These are phyloP conservation scores for Aspergillus sclerotioniger DNA, from an alignment of 495 filamentous ascomycete genomes.

Conservation along the genomic window DNA sequence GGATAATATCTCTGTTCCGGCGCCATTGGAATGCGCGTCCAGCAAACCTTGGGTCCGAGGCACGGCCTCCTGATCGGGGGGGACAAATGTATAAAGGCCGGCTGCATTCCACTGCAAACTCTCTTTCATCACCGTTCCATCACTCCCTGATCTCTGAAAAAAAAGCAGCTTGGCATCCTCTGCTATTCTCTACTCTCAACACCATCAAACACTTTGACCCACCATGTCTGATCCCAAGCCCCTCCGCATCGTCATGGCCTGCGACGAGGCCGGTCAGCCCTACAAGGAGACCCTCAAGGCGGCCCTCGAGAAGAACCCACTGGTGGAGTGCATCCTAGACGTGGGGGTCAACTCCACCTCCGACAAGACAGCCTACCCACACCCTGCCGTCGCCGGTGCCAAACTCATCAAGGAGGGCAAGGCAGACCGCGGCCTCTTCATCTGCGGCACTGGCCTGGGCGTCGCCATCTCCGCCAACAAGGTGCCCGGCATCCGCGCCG, in stretches of 20 bases:
- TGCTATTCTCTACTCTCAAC: slow-evolving; percentile 3
- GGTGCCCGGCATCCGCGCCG: slow-evolving; percentile 77
- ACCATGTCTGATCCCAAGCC: slow-evolving; percentile 42
- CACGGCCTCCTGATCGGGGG: slow-evolving; percentile 4
- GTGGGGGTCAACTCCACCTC: slow-evolving; percentile 61
- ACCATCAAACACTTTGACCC: slow-evolving; percentile 1
- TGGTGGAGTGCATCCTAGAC: slow-evolving; percentile 67
- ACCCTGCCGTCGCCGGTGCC: slow-evolving; percentile 70
- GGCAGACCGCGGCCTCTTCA: slow-evolving; percentile 76
- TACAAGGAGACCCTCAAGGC: slow-evolving; percentile 80
- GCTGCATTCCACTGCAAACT: not conserved
- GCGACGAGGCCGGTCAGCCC: slow-evolving; percentile 71
- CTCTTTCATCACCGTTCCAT: not conserved
- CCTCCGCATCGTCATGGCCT: slow-evolving; percentile 60
- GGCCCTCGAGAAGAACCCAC: slow-evolving; percentile 63
- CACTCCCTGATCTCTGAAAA: not conserved
- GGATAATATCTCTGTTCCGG: not conserved
- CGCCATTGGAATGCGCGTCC: not conserved
- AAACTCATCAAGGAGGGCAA: slow-evolving; percentile 64
- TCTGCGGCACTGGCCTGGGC: slow-evolving; percentile 84
- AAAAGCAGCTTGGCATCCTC: not conserved
- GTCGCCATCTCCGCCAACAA: slow-evolving; percentile 88
- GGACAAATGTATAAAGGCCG: not conserved
- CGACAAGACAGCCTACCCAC: slow-evolving; percentile 83
- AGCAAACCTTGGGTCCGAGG: slow-evolving; percentile 12